Evolutionary conservation across 306 rosid genomes (phyloP), one percentile per base, ranked within the genome.

Genomic region (Quercus agrifolia): DNA sequence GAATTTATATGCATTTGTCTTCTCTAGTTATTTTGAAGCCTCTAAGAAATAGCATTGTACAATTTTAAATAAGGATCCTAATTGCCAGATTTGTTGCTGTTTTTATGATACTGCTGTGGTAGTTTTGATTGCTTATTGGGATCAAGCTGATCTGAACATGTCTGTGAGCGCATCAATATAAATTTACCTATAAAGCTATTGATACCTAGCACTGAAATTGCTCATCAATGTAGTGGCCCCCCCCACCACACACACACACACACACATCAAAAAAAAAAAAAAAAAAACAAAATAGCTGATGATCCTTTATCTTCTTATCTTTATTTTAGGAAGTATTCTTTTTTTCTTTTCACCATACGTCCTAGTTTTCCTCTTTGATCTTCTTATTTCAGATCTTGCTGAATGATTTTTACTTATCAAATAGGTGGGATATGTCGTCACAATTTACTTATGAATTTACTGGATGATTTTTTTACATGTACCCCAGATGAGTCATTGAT

Each of bases 401-500:
- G 49, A 66, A 31, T 33, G 33, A 31, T 66, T 63, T 63, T 6
- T 66, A 8, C 23, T 19, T 31, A 12, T 68, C 51, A 33, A 33
- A 35, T 28, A 6, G 4, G 52, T 58, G 56, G 49, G 19, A n/a
- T 46, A 44, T 67, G 6, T 25, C 1, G 1, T 85, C 62, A 58
- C 23, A 51, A 59, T 70, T 70, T 78, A 9, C 55, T 61, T 68
- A 38, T 33, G 15, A 35, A 68, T 23, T 33, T 13, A 14, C 27
- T 35, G 72, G 15, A 68, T 68, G 11, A 14, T 33, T n/a, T 27
- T 46, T 44, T 11, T 55, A 20, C 64, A 51, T 76, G 56, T 62
- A 25, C 71, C 25, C 66, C 75, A 58, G 58, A 66, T 8, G 74
- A 21, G 61, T 70, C 31, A 56, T 79, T 81, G 57, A 74, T 84